phyloP scores from a whole-genome alignment of 768 basidiomycete genomes.

The Peribolospora kevripleyi region DNA sequence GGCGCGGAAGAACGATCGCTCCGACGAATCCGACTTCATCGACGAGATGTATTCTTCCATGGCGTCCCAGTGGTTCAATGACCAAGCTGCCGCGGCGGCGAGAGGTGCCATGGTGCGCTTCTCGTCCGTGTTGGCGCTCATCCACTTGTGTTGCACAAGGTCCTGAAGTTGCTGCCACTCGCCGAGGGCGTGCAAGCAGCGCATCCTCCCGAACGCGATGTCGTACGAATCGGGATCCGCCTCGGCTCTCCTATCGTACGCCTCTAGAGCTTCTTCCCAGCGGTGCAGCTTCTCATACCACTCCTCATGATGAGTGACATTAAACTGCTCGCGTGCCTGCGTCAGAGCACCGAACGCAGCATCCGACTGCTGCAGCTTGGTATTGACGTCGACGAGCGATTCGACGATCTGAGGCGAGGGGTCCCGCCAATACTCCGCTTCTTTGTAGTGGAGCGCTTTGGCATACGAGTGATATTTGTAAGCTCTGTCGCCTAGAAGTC shows the following conservation, averaged over 20 bases:
- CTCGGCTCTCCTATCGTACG: constrained; percentile 55
- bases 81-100: constrained; percentile 94
- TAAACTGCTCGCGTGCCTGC: constrained; percentile 69
- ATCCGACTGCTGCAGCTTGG: constrained; percentile 84
- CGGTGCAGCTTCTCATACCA: constrained; percentile 93
- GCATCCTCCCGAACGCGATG: constrained; percentile 70
- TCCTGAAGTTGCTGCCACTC: constrained; percentile 83
- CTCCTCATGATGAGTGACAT: constrained; percentile 77
- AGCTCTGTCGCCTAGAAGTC: constrained; percentile 79
- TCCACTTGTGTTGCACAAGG: constrained; percentile 73
- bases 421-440: constrained; percentile 83
- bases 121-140: constrained; percentile 48
- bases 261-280: constrained; percentile 78
- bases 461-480: constrained; percentile 84
- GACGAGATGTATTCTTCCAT: constrained; percentile 93
- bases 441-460: constrained; percentile 95
- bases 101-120: constrained; percentile 81
- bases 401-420: constrained; percentile 77
- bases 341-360: constrained; percentile 91
- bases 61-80: constrained; percentile 81
- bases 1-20: constrained; percentile 84
- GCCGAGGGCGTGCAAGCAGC: constrained; percentile 84
- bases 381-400: constrained; percentile 85
- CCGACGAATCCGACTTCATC: constrained; percentile 79
- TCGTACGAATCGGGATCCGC: constrained; percentile 53